Evolutionary conservation across 129 eudicot species (phyloP).

Genomic region (Chrysanthemum seticuspe): DNA sequence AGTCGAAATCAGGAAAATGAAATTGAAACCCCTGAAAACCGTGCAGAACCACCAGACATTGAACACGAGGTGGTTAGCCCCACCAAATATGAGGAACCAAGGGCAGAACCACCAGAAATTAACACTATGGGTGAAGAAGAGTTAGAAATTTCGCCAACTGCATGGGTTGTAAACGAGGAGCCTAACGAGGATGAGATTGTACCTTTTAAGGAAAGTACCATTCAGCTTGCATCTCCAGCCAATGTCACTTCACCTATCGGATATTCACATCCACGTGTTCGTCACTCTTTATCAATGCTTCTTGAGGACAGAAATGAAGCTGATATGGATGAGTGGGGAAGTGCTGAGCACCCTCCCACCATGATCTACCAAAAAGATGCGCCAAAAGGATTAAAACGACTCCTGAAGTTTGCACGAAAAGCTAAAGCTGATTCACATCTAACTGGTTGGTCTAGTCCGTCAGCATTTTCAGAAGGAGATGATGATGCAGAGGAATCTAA

Average conservation of each 20-base stretch:
- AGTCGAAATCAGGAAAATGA: slow-evolving; percentile 38
- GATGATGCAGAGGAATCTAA: slow-evolving; percentile 81
- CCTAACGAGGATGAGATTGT: slow-evolving; percentile 50
- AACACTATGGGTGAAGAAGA: slow-evolving; percentile 48
- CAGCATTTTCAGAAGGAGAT: slow-evolving; percentile 83
- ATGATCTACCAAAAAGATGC: slow-evolving; percentile 88
- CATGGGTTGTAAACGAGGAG: slow-evolving; percentile 86
- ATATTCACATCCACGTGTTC: slow-evolving; percentile 61
- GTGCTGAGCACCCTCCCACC: slow-evolving; percentile 79
- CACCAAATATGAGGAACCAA: slow-evolving; percentile 32
- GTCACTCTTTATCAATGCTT: slow-evolving; percentile 92
- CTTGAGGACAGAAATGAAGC: slow-evolving; percentile 82
- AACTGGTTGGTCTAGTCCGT: slow-evolving; percentile 77
- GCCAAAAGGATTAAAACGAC: slow-evolving; percentile 89
- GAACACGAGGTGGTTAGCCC: slow-evolving; percentile 34
- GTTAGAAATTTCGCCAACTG: slow-evolving; percentile 58
- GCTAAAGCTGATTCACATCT: slow-evolving; percentile 67
- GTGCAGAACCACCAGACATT: slow-evolving; percentile 21
- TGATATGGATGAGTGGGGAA: slow-evolving; percentile 85
- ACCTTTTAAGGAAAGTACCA: slow-evolving; percentile 35
- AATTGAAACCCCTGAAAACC: slow-evolving; percentile 25
- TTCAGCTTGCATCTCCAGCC: slow-evolving; percentile 35
- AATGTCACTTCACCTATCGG: slow-evolving; percentile 31
- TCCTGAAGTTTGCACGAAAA: slow-evolving; percentile 90
- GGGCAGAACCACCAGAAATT: slow-evolving; percentile 29